Base-by-base conservation (phyloP, 805 yeast genomes). In the Nakazawaea molendinolei region DNA sequence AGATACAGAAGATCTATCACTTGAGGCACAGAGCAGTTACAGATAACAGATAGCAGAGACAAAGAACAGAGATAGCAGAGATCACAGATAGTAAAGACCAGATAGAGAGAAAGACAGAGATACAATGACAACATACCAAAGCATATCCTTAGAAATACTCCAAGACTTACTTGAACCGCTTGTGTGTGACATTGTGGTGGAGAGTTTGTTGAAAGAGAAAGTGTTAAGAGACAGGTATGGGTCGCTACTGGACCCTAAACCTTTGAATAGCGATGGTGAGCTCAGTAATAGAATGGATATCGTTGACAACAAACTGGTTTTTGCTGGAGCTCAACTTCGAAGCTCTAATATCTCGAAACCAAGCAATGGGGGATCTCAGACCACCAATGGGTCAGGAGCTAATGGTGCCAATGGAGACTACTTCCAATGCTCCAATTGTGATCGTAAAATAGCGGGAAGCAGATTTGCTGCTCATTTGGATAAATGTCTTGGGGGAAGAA, bases 391-490 rank as follows among this genome's bases (percentile, higher is more conserved):
- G 20, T 27, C 33, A 23, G 29, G 15, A 27, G 16, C 17, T 36
- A 37, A 45, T 22, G 28, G 29, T 23, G 7, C 14, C 4, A 35
- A 28, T 14, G 39, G 31, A 30, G 53, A 54, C 3, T 86, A 87
- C 55, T 85, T 86, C 48, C 72, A 65, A 38, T 90, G 98, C 59
- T 68, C 70, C 4, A 81, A 83, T 46, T 90, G 98, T 57, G 78
- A 75, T 14, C 67, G 98, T 39, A 86, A 80, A 49, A 81, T 90
- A 6, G 90, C 95, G 1, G 95, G 95, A 1, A 81, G 85, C 25
- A 65, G 98, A 40, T 89, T 86, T 66, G 97, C 97, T 2, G 87
- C 85, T 28, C 98, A 90, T 58, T 69, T 90, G 21, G 94, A 87
- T 53, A 76, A 95, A 48, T 90, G 98, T 53, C 58, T 87, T 17